Conservation (phyloP, 176 grass and related monocot species). For the Phoenix dactylifera region DNA sequence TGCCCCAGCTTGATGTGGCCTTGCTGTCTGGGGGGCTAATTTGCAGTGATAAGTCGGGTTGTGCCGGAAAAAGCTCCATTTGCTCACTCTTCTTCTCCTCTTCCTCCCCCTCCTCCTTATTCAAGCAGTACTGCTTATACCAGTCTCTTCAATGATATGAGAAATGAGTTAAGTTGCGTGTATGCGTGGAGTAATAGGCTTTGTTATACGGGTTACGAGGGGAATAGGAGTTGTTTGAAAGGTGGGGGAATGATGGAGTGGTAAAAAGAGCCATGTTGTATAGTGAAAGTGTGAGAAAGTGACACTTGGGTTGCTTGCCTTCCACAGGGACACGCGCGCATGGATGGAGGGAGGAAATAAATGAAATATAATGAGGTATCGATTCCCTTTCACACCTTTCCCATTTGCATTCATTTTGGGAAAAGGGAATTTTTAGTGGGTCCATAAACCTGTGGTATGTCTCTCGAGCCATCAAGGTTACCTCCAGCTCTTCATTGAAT, state of each 20-base stretch:
- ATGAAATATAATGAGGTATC: slow-evolving; percentile 16
- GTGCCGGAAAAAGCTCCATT: slow-evolving; percentile 87
- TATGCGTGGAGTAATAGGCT: slow-evolving; percentile 6
- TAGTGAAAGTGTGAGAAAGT: neutral
- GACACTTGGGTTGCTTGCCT: neutral
- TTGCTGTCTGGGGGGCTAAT: slow-evolving; percentile 53
- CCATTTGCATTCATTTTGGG: too few species aligned
- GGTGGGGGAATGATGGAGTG: neutral
- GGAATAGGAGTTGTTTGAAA: neutral
- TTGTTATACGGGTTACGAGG: neutral
- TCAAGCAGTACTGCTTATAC: neutral
- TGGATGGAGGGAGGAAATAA: slow-evolving; percentile 7
- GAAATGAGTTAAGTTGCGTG: too few species aligned
- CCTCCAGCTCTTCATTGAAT: too few species aligned
- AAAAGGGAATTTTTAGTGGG: too few species aligned
- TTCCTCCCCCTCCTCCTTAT: neutral
- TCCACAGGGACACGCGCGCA: neutral
- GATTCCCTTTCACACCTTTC: too few species aligned
- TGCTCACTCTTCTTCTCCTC: neutral
- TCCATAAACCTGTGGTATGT: too few species aligned
- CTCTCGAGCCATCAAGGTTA: too few species aligned
- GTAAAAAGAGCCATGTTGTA: neutral
- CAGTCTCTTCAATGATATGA: too few species aligned
- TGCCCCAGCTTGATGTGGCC: slow-evolving; percentile 17
- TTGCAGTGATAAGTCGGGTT: slow-evolving; percentile 86